phyloP scores from a whole-genome alignment of 176 grass and related monocot genomes.

The Stipa capillata region DNA sequence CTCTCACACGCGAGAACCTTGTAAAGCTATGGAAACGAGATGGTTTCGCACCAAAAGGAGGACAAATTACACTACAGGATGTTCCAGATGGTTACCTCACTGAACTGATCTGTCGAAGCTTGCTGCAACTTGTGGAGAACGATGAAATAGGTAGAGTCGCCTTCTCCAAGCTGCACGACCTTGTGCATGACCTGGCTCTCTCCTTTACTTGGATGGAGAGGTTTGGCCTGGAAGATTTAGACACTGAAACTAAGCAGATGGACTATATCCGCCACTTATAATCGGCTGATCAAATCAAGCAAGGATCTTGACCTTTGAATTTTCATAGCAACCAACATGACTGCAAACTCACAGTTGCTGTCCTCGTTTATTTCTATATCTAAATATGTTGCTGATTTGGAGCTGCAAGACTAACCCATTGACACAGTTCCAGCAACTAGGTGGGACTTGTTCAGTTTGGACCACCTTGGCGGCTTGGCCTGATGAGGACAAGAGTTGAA shows the following conservation, averaged over 20 bases:
- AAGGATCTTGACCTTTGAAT: not conserved
- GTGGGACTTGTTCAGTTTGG: not conserved
- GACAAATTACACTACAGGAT: not conserved
- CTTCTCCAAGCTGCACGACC: not conserved
- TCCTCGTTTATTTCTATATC: not conserved
- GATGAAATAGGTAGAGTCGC: not conserved
- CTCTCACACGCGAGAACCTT: not conserved
- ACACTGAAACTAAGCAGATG: not conserved
- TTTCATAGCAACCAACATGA: not conserved
- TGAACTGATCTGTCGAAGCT: not conserved
- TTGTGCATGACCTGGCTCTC: not conserved
- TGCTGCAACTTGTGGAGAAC: not conserved
- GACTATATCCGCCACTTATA: not conserved
- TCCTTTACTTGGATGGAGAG: not conserved
- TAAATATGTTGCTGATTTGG: not conserved
- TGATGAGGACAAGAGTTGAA: not conserved
- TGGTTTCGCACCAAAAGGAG: not conserved
- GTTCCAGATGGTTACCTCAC: not conserved
- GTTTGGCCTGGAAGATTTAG: not conserved
- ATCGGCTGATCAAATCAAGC: not conserved
- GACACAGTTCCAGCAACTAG: not conserved
- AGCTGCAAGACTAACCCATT: not conserved
- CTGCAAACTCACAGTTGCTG: not conserved
- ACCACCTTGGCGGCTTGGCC: not conserved
- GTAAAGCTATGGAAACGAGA: slow-evolving; percentile 7